Percentiles rank a stretch among this genome's conserved stretches.
phyloP scores from a whole-genome alignment of 2,329 filamentous ascomycete species.

The Exophiala phaeomuriformis region DNA sequence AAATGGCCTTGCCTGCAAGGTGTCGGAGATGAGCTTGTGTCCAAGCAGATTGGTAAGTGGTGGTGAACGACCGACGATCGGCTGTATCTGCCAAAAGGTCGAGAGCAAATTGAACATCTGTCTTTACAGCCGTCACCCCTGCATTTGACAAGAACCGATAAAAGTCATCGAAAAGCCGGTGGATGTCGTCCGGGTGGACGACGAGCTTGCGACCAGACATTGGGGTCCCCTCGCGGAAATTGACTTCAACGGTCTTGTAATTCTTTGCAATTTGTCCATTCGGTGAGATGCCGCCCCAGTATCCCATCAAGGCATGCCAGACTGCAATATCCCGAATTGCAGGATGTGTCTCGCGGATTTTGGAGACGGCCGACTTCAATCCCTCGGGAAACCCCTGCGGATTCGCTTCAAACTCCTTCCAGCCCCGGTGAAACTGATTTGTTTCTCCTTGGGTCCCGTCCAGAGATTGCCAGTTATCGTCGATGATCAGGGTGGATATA shows the following conservation, averaged over 20 bases:
- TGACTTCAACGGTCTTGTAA: slow-evolving; percentile 65
- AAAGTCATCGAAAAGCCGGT: slow-evolving; percentile 80
- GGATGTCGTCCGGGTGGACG: slow-evolving; percentile 66
- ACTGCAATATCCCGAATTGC: slow-evolving; percentile 78
- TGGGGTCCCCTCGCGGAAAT: slow-evolving; percentile 46
- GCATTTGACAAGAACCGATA: slow-evolving; percentile 68
- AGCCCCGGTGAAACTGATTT: slow-evolving; percentile 48
- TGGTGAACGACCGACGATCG: slow-evolving; percentile 63
- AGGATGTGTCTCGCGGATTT: slow-evolving; percentile 62
- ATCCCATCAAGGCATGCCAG: slow-evolving; percentile 83
- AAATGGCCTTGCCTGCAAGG: slow-evolving; percentile 71
- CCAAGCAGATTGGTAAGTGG: slow-evolving; percentile 80
- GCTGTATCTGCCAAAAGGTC: slow-evolving; percentile 65
- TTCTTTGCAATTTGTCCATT: slow-evolving; percentile 61
- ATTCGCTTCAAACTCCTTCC: slow-evolving; percentile 82
- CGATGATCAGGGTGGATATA: slow-evolving; percentile 81
- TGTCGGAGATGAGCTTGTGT: slow-evolving; percentile 66
- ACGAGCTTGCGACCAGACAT: slow-evolving; percentile 59
- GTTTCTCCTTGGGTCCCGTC: slow-evolving; percentile 47
- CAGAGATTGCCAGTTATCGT: slow-evolving; percentile 91
- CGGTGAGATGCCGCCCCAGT: slow-evolving; percentile 84
- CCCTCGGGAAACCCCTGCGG: slow-evolving; percentile 70
- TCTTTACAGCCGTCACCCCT: slow-evolving; percentile 83
- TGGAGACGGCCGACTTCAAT: slow-evolving; percentile 60
- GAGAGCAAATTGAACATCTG: slow-evolving; percentile 84